Conservation (phyloP, 2,329 filamentous ascomycete species). For the Coleophoma eucalyptorum region DNA sequence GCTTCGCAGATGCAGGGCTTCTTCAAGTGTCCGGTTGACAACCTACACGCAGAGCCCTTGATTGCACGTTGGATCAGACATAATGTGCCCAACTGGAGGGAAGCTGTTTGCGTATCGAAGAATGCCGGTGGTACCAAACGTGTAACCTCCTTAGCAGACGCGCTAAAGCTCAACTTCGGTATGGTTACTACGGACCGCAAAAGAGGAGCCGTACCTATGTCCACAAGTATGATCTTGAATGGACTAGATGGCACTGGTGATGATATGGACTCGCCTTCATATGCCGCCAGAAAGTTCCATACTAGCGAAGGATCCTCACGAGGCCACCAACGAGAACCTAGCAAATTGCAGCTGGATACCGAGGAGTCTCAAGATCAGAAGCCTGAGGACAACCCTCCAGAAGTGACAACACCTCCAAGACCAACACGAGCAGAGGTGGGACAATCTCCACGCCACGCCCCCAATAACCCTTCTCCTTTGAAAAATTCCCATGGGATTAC, state of each 20-base stretch:
- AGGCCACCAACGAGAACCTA: conserved; percentile 10
- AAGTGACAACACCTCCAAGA: conserved; percentile 11
- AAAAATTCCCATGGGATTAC: conserved; percentile 14
- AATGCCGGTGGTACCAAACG: conserved; percentile 96
- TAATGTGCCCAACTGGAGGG: conserved; percentile 82
- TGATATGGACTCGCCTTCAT: conserved; percentile 42
- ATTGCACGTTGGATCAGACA: conserved; percentile 93
- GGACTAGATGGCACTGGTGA: conserved; percentile 51
- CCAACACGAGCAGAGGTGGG: conserved; percentile 20
- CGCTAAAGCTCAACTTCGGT: conserved; percentile 94
- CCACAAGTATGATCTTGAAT: conserved; percentile 73
- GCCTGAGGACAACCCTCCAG: conserved; percentile 8
- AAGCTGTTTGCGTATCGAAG: conserved; percentile 96
- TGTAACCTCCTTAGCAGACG: conserved; percentile 92
- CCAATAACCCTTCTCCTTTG: conserved; percentile 16
- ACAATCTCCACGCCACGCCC: conserved; percentile 16
- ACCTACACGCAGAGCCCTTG: conserved; percentile 91
- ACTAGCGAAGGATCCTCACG: conserved; percentile 9
- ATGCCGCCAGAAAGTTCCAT: conserved; percentile 19
- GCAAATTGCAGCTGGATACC: conserved; percentile 3
- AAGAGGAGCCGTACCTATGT: conserved; percentile 55
- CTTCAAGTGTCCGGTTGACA: conserved; percentile 96
- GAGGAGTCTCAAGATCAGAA: conserved; percentile 3
- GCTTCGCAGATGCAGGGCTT: conserved; percentile 99
- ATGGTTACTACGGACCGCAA: conserved; percentile 86